Evolutionary conservation across 345 rosid species (phyloP), one percentile per base, ranked within the genome.

Genomic region (Cardamine occulta): DNA sequence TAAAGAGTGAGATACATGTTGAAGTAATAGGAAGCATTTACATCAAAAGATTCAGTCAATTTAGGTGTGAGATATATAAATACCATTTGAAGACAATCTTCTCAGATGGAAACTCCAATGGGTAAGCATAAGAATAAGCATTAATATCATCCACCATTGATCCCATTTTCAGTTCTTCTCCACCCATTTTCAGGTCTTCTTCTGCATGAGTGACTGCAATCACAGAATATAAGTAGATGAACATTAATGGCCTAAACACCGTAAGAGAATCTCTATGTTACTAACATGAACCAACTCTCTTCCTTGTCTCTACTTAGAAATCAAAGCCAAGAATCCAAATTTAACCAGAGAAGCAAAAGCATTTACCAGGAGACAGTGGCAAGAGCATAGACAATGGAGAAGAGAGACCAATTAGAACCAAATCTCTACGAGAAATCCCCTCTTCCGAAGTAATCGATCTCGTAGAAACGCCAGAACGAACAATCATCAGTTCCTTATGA

Each of bases 11-110:
- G 45, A 34, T 2, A 23, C 31, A 62, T 11, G 4, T 6, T 24
- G 53, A 55, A 63, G 1, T n/a, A 37, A 11, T 3, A 48, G 4
- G 51, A 76, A 69, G 18, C 70, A 62, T 8, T 17, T 13, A 24
- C 29, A 70, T 31, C 8, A 56, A 47, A 47, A 45, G 60, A 7
- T 14, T 26, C 34, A 62, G 66, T 31, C 23, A 35, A 24, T 13
- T 17, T 7, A 7, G 8, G 51, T 45, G 19, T 6, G 3, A n/a
- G 73, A 69, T 18, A 63, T 59, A 63, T 14, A 83, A 54, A 40
- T 72, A 93, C 97, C 98, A 93, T 82, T 88, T 88, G 83, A 93
- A 91, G 75, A 76, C 63, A 53, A 91, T 84, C 52, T 88, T 88
- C 76, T 86, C 74, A 56, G 95, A 84, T 34, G 93, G 93, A 68